Conservation (phyloP, 2,329 filamentous ascomycete genomes). For the Blastomyces percursus region DNA sequence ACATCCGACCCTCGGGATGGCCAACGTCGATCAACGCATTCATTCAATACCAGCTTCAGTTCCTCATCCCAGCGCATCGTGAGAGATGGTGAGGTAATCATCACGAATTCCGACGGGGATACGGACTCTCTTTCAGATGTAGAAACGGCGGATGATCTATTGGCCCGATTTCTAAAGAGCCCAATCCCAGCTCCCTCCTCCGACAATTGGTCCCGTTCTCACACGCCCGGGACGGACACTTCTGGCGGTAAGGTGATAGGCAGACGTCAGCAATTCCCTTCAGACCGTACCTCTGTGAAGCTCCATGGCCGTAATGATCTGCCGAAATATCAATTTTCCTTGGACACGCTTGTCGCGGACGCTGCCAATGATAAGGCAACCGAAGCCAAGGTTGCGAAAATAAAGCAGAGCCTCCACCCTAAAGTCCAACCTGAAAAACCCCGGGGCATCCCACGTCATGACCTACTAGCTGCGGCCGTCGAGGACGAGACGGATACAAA, state of each 20-base stretch:
- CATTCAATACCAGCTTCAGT: conserved; percentile 8
- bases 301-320: conserved; percentile 7
- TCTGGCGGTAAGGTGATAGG: not conserved
- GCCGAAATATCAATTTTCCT: conserved; percentile 51
- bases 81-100: conserved; percentile 43
- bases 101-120: conserved; percentile 61
- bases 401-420: conserved; percentile 21
- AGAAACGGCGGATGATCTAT: conserved; percentile 44
- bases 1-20: not conserved
- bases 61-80: conserved; percentile 22
- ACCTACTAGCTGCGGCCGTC: conserved; percentile 34
- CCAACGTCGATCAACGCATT: not conserved
- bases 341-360: conserved; percentile 52
- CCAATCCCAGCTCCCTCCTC: conserved; percentile 8
- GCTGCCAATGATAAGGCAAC: conserved; percentile 49
- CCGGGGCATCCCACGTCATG: conserved; percentile 24
- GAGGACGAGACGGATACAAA: conserved; percentile 35
- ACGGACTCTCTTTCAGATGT: conserved; percentile 47
- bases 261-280: not conserved
- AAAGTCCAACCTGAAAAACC: conserved; percentile 7
- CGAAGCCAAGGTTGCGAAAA: conserved; percentile 40
- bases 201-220: conserved; percentile 12
- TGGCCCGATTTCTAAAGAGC: conserved; percentile 21
- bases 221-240: conserved; percentile 9
- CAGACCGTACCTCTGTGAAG: not conserved